Evolutionary conservation across 2,329 filamentous ascomycete species (phyloP).

Genomic region (Diaporthe ampelina): DNA sequence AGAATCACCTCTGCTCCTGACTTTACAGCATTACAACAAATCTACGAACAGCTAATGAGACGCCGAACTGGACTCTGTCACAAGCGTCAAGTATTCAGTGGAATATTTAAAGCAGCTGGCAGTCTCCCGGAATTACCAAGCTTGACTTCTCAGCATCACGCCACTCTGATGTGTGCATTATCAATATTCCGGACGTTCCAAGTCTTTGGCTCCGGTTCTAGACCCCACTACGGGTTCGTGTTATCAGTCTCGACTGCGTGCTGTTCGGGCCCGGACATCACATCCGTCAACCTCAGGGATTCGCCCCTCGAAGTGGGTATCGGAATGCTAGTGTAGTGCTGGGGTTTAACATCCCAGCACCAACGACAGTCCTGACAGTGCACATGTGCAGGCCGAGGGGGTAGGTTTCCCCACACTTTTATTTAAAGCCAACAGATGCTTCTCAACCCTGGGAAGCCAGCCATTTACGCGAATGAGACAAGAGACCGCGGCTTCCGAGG

Average conservation of each 20-base stretch:
- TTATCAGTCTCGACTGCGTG: neutral
- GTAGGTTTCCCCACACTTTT: neutral
- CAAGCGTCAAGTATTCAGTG: neutral
- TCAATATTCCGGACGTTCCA: neutral
- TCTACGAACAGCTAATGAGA: neutral
- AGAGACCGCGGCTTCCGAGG: too few relatives aligned
- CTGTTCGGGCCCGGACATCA: neutral
- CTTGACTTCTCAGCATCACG: neutral
- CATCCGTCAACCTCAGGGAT: neutral
- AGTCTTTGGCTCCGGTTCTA: neutral
- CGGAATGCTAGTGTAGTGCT: neutral
- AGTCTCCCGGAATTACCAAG: neutral
- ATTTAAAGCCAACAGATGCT: slow-evolving; percentile 8
- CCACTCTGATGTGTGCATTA: neutral
- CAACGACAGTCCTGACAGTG: neutral
- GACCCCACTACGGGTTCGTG: neutral
- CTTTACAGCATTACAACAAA: neutral
- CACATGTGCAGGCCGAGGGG: neutral
- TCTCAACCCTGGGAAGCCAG: neutral
- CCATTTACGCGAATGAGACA: neutral
- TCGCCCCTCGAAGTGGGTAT: neutral
- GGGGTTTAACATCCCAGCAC: neutral
- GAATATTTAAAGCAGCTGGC: too few relatives aligned
- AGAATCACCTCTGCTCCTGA: neutral
- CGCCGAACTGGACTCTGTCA: neutral